A percentile compares a stretch with the other conserved stretches of the same genome.
Evolutionary conservation across 1,139 yeast genomes (phyloP).

Genomic region (Maudiozyma humilis): DNA sequence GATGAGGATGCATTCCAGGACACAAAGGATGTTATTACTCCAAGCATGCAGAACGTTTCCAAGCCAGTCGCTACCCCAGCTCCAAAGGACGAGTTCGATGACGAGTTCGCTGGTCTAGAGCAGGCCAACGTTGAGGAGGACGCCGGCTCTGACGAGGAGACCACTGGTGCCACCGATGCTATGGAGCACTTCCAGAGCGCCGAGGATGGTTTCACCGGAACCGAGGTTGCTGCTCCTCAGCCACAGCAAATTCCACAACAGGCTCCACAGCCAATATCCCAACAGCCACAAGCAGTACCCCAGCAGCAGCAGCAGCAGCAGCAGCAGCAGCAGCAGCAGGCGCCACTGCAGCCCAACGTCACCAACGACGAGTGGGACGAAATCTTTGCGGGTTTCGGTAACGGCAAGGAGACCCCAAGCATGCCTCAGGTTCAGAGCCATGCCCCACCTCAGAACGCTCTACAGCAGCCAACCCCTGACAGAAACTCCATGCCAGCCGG

Average conservation of each 20-base stretch:
- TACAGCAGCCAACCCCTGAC: constrained; percentile 13
- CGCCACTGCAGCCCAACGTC: constrained; percentile 12
- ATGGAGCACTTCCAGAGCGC: constrained; percentile 25
- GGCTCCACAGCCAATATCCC: background rate
- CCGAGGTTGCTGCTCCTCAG: constrained; percentile 29
- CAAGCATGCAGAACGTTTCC: constrained; percentile 6
- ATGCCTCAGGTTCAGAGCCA: constrained; percentile 6
- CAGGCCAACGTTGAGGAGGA: constrained; percentile 42
- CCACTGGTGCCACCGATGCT: constrained; percentile 12
- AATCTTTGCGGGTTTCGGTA: constrained; percentile 83
- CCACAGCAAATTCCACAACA: constrained; percentile 4
- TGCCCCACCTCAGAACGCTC: constrained; percentile 1
- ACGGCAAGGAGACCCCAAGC: constrained; percentile 28
- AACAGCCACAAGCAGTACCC: constrained; percentile 9
- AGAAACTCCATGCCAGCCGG: constrained; percentile 5
- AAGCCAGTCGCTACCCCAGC: constrained; percentile 2
- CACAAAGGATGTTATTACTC: constrained; percentile 15
- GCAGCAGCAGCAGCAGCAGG: constrained; percentile 9
- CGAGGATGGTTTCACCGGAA: constrained; percentile 14
- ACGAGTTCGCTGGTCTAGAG: constrained; percentile 46
- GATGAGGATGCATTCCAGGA: constrained; percentile 16
- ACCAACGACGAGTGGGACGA: constrained; percentile 86
- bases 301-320: constrained; percentile 2
- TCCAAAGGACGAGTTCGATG: constrained; percentile 32
- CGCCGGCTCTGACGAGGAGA: constrained; percentile 35